Base-by-base conservation (phyloP, 2,329 filamentous ascomycete genomes). In the Verticillium nonalfalfae region DNA sequence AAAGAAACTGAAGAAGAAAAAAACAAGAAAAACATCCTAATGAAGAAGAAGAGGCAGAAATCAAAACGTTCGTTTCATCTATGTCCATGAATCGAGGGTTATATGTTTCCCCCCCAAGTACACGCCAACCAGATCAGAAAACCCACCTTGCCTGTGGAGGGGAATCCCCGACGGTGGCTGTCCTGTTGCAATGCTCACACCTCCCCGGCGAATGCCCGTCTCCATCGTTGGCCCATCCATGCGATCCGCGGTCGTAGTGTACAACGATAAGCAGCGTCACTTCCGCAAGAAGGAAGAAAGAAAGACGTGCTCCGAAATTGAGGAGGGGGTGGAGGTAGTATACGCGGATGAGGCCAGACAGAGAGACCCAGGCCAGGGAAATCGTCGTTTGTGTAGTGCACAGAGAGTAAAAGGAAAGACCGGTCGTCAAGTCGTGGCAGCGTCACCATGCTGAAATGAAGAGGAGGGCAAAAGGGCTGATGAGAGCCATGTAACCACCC, bases 391-490 rank as follows among this genome's bases (percentile, higher is more conserved):
- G 21, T 31, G 21, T 58, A 58, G 57, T 65, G 64, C 72, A 74
- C 67, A 70, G 65, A 68, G 68, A 69, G 66, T 65, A 68, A 73
- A 72, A 67, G 45, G 70, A 73, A 72, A 75, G 69, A 26, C 4
- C 35, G 35, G 61, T 78, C 75, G 70, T 78, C 70, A 77, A 71
- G 66, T 78, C 74, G 70, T 78, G 70, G 68, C 68, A 69, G 70
- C 73, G 70, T 74, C 64, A 73, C 68, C 68, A 68, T 70, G 68
- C 69, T 71, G 70, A 68, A 36, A 70, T 70, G 65, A 69, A 66
- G 68, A 64, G 66, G 59, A 65, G 63, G 65, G 62, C 59, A 56
- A 62, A 31, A 31, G 26, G 26, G 26, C 26, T 64, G 65, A 64
- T 61, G 60, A 63, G 61, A 35, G 59, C 56, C 56, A 9, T 13